Base-by-base conservation (phyloP, 805 yeast species). In the Myxozyma melibiosi region DNA sequence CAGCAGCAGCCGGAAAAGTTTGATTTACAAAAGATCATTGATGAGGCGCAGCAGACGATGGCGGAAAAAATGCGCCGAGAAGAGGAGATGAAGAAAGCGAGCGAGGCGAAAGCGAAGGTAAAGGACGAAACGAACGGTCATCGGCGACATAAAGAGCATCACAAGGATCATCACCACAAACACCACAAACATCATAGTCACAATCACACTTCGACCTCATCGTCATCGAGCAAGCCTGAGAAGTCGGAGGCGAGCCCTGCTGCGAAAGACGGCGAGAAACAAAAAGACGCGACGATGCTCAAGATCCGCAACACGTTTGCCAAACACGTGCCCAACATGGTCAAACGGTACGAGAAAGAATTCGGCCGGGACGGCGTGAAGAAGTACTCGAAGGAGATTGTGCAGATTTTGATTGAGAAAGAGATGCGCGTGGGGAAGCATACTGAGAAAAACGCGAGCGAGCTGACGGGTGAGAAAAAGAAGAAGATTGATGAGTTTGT, bases 341-440 rank as follows among this genome's bases (percentile, higher is more conserved):
- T 91, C 53, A 83, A 84, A 62, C 82, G 81, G 63, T 82, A 86
- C 70, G 68, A 76, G 2, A 53, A 60, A 27, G 84, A 83, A 52
- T 76, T 92, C 22, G 90, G 90, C 3, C 84, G 82, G 56, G 96
- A 87, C 3, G 78, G 82, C 54, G 67, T 89, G 50, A 92, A 91
- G 72, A 79, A 79, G 37, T 86, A 90, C 71, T 88, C 96, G 2
- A 80, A 83, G 58, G 96, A 90, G 52, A 82, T 92, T 55, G 90
- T 85, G 4, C 80, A 83, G 61, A 72, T 76, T 0, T 74, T 94
- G 42, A 81, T 84, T 0, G 77, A 78, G 3, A 94, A 92, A 69
- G 97, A 90, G 70, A 47, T 79, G 55, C 79, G 78, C 57, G 59
- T 65, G 3, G 74, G 70, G 7, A n/a, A n/a, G 35, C 63, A 56